Evolutionary conservation across 805 yeast species (phyloP), one percentile per base, ranked within the genome.

Genomic region (Saccharomyces paradoxus): DNA sequence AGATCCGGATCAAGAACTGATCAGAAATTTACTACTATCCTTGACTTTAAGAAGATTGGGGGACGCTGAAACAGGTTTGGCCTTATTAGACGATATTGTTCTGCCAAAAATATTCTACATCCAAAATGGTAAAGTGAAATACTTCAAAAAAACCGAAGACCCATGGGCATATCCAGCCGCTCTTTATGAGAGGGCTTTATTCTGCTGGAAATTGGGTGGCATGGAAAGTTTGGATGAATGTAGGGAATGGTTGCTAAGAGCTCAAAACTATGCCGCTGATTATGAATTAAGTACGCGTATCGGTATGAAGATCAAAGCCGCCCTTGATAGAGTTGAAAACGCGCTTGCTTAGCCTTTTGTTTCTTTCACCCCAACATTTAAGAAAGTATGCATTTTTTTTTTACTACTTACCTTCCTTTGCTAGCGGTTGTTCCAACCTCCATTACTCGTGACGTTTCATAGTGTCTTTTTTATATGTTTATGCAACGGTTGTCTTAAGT

Each of bases 111-210:
- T 58, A 21, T 75, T 74, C 55, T 71, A 81, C 41, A 60, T 71
- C 2, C 63, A 75, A n/a, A 77, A 57, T 57, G 70, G 53, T 75
- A 79, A 29, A 61, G 65, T 60, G 7, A 81, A 74, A 62, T 81
- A 78, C 59, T 68, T 70, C 41, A 81, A 77, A 60, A 66, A 77
- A 63, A 70, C 72, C 0, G 78, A 81, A 46, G 82, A 88, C 60
- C 96, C 96, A 37, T 90, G 95, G 85, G 70, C 86, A 41, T 88
- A 87, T 59, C 96, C 97, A 2, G 83, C 91, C 0, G 86, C 90
- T 0, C 69, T 89, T 14, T 88, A 89, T 66, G 97, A 90, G 67
- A 79, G 83, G 56, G 89, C 91, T 0, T 77, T 89, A 60, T 86
- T 86, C 65, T 80, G 81, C 50, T 91, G 96, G 96, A 74, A 77